Conservation (phyloP, 306 rosid genomes). For the Lupinus albus region DNA sequence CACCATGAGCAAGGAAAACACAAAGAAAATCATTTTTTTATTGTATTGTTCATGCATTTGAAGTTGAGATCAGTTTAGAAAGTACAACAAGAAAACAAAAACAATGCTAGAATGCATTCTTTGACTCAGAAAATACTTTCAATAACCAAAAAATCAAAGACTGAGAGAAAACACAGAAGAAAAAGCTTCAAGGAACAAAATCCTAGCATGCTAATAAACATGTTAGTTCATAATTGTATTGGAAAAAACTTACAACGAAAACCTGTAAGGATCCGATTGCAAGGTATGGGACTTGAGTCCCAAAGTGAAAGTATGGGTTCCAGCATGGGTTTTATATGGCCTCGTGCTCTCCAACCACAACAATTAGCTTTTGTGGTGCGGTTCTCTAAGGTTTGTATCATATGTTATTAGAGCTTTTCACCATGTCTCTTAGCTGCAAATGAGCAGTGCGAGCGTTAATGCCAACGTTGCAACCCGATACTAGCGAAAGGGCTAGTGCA, state of each 20-base stretch:
- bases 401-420: too few species aligned
- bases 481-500: not conserved
- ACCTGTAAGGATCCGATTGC: too few species aligned
- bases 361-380: too few species aligned
- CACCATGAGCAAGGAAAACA: not conserved
- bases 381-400: too few species aligned
- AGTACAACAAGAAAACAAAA: not conserved
- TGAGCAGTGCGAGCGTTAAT: not conserved
- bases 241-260: too few species aligned
- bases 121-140: not conserved
- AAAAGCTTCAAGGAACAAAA: conserved; percentile 1
- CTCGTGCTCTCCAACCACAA: too few species aligned
- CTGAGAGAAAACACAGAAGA: not conserved
- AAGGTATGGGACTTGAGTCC: too few species aligned
- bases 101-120: not conserved
- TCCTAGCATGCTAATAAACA: conserved; percentile 25
- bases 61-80: conserved; percentile 4
- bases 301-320: too few species aligned
- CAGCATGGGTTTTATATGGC: too few species aligned
- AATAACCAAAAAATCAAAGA: conserved; percentile 22
- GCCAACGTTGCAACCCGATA: not conserved
- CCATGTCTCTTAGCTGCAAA: not conserved
- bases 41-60: not conserved
- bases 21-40: too few species aligned
- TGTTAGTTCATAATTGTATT: conserved; percentile 22